Conservation (phyloP, 352 stramenopile genomes). For the Aphanomyces invadans region DNA sequence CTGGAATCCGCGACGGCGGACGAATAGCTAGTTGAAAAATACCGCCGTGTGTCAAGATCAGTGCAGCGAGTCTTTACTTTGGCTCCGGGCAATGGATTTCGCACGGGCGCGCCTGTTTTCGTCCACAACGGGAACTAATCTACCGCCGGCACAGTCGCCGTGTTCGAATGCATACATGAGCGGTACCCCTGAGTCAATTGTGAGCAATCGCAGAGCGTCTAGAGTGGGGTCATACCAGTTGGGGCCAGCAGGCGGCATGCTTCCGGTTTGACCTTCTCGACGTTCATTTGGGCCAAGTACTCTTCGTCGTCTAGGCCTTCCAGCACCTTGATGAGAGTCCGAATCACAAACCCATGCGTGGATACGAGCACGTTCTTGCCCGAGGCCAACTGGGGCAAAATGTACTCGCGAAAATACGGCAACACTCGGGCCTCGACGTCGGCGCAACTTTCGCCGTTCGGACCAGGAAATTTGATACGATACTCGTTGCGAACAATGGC, state of each 20-base stretch:
- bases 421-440: conserved; percentile 71
- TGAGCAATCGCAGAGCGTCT: too few relatives aligned
- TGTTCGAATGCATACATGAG: conserved; percentile 63
- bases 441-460: conserved; percentile 73
- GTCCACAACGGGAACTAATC: conserved; percentile 60
- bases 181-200: conserved; percentile 46
- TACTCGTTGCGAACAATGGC: conserved; percentile 78
- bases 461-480: conserved; percentile 63
- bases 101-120: conserved; percentile 45
- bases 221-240: conserved; percentile 31
- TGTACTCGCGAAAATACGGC: conserved; percentile 71
- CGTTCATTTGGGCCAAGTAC: conserved; percentile 76
- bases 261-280: conserved; percentile 71
- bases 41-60: background rate
- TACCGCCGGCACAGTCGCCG: conserved; percentile 37
- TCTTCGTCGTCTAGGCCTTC: conserved; percentile 66
- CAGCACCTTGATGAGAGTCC: conserved; percentile 77
- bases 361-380: conserved; percentile 74
- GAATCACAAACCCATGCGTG: conserved; percentile 77
- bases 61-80: background rate
- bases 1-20: conserved; percentile 9
- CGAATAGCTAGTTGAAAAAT: background rate
- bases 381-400: conserved; percentile 58
- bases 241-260: conserved; percentile 64
- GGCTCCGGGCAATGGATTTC: conserved; percentile 27